phyloP scores from a whole-genome alignment of 2,329 filamentous ascomycete genomes.

The Ophiocordyceps camponoti-rufipedis region DNA sequence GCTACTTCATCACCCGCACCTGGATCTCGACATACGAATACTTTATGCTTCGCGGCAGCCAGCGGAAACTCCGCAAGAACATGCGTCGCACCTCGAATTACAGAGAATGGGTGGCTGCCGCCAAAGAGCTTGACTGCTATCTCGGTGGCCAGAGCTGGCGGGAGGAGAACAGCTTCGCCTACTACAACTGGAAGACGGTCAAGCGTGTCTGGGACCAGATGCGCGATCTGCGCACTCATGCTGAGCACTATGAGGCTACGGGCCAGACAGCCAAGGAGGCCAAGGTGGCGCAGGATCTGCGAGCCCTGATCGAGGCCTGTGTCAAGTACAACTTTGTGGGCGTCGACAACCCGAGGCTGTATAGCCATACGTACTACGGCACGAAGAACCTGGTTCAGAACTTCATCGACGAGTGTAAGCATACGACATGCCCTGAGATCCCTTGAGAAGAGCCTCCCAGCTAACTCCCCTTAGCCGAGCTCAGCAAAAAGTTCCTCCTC shows the following conservation, averaged over 20 bases:
- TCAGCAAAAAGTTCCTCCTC: slow-evolving; percentile 47
- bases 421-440: neutral
- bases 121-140: slow-evolving; percentile 61
- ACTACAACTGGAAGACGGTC: slow-evolving; percentile 82
- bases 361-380: slow-evolving; percentile 92
- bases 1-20: slow-evolving; percentile 68
- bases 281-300: slow-evolving; percentile 56
- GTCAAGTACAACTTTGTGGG: slow-evolving; percentile 97
- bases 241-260: slow-evolving; percentile 31
- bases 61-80: slow-evolving; percentile 51
- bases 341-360: slow-evolving; percentile 83
- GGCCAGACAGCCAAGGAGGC: slow-evolving; percentile 13
- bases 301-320: slow-evolving; percentile 65
- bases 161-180: slow-evolving; percentile 55
- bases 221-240: slow-evolving; percentile 39
- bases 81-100: slow-evolving; percentile 61
- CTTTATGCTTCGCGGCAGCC: slow-evolving; percentile 69
- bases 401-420: slow-evolving; percentile 64
- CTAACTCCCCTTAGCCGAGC: slow-evolving; percentile 34
- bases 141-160: slow-evolving; percentile 71
- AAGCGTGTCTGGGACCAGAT: slow-evolving; percentile 62
- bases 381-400: slow-evolving; percentile 86
- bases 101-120: slow-evolving; percentile 64
- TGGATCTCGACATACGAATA: slow-evolving; percentile 93
- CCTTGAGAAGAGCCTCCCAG: too few relatives aligned